Conservation (phyloP, 2,329 filamentous ascomycete genomes). For the Aspergillus jensenii region DNA sequence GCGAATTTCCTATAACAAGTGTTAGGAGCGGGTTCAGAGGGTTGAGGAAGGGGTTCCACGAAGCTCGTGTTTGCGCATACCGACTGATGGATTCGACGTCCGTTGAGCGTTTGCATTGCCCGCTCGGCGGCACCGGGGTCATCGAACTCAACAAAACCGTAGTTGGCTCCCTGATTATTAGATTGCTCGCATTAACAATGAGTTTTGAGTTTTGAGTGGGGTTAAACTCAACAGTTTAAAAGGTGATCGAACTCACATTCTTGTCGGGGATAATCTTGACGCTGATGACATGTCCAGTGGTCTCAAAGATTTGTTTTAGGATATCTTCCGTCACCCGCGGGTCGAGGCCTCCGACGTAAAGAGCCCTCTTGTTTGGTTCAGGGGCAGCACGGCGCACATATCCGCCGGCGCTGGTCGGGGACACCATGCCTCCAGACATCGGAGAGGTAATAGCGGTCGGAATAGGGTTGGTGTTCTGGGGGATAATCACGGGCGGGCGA, state of each 20-base stretch:
- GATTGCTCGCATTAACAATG: conserved; percentile 33
- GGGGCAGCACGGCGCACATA: conserved; percentile 88
- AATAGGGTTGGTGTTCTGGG: conserved; percentile 93
- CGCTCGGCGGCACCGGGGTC: conserved; percentile 94
- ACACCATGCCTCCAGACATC: conserved; percentile 76
- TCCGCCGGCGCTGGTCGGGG: conserved; percentile 76
- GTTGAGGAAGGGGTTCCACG: neutral
- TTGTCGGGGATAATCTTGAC: conserved; percentile 99
- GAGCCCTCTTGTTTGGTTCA: conserved; percentile 95
- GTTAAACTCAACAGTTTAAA: neutral
- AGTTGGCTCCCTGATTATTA: conserved; percentile 95
- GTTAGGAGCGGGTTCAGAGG: conserved; percentile 13
- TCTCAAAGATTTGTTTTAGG: conserved; percentile 96
- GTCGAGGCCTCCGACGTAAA: conserved; percentile 94
- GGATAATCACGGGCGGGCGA: conserved; percentile 79
- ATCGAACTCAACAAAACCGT: conserved; percentile 98
- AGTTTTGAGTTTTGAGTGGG: conserved; percentile 8
- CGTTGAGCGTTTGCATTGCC: conserved; percentile 96
- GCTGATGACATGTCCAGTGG: conserved; percentile 94
- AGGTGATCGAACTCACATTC: conserved; percentile 68
- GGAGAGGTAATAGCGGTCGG: conserved; percentile 90
- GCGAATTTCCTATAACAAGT: conserved; percentile 76
- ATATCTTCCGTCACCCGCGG: conserved; percentile 95
- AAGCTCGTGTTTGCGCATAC: conserved; percentile 56
- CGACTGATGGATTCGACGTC: conserved; percentile 90